Conservation (phyloP, 163 green algal species). For the Volvox carteri region DNA sequence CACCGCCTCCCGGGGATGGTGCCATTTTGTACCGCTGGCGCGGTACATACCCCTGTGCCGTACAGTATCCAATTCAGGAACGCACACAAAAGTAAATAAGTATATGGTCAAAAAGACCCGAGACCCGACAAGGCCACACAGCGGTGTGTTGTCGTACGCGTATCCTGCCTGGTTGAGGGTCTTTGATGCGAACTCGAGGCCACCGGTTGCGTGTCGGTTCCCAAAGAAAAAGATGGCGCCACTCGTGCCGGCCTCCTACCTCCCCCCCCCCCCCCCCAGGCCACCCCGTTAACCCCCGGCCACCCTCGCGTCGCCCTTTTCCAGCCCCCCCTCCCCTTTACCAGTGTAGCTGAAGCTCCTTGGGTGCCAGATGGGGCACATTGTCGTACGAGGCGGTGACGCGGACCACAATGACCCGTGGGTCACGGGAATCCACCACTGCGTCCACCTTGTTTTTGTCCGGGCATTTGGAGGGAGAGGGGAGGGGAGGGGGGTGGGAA, state of each 20-base stretch:
- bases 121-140: too few species aligned
- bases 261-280: not conserved
- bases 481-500: not conserved
- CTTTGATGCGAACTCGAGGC: too few species aligned
- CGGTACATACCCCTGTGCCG: slow-evolving; percentile 82
- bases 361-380: not conserved
- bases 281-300: not conserved
- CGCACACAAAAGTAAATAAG: too few species aligned
- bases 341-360: slow-evolving; percentile 48
- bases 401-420: not conserved
- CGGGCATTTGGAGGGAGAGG: not conserved
- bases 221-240: too few species aligned
- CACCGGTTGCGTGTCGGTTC: too few species aligned
- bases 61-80: too few species aligned
- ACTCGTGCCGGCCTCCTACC: too few species aligned
- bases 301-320: too few species aligned
- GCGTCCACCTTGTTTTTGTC: slow-evolving; percentile 50
- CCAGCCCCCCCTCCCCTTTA: too few species aligned
- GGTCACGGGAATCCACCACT: not conserved
- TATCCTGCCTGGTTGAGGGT: too few species aligned
- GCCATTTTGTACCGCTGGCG: slow-evolving; percentile 68
- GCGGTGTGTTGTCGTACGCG: too few species aligned
- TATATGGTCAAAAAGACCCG: too few species aligned
- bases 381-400: slow-evolving; percentile 46
- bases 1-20: slow-evolving; percentile 71